Evolutionary conservation across 176 grass and related monocot genomes (phyloP).

Genomic region (Themeda triandra): DNA sequence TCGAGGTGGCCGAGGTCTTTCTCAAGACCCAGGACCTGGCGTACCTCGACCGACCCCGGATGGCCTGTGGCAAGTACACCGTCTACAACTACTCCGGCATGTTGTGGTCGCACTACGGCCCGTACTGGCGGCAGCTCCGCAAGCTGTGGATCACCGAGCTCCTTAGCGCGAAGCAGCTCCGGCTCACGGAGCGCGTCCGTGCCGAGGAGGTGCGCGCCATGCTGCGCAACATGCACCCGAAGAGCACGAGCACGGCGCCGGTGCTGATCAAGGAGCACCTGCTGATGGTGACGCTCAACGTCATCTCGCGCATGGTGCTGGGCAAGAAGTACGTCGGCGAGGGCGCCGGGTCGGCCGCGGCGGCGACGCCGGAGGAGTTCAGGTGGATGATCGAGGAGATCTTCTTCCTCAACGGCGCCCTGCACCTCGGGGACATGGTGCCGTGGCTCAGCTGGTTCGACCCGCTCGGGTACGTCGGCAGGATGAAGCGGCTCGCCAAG

Average conservation of each 20-base stretch:
- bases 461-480: not conserved
- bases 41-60: not conserved
- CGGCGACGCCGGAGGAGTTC: not conserved
- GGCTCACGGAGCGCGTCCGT: not conserved
- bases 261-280: not conserved
- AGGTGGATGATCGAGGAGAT: slow-evolving; percentile 1
- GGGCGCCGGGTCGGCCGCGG: not conserved
- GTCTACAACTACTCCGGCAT: not conserved
- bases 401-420: not conserved
- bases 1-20: not conserved
- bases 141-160: not conserved
- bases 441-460: not conserved
- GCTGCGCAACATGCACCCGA: not conserved
- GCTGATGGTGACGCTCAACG: not conserved
- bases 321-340: not conserved
- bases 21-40: not conserved
- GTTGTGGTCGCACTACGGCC: not conserved
- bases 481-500: not conserved
- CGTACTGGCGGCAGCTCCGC: not conserved
- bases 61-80: not conserved
- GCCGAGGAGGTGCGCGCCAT: not conserved
- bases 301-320: not conserved
- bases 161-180: not conserved
- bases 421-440: not conserved
- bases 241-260: too few relatives aligned